These are phyloP conservation scores for Tricholoma sp. DNA, from an alignment of 768 basidiomycete genomes.

Conservation along the genomic window DNA sequence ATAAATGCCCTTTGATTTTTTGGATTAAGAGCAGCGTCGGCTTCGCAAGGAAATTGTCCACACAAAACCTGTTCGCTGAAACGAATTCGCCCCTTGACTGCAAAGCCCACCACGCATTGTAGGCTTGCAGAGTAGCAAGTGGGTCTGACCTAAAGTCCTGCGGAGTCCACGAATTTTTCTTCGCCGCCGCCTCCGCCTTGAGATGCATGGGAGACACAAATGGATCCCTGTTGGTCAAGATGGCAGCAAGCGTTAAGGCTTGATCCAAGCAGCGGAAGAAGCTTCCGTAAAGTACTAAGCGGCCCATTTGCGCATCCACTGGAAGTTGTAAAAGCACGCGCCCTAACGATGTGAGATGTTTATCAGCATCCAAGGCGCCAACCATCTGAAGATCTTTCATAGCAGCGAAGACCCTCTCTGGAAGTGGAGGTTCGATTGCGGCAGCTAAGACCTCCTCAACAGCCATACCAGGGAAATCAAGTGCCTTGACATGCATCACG, in stretches of 20 bases:
- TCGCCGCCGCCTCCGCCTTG: conserved; percentile 61
- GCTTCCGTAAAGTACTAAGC: conserved; percentile 82
- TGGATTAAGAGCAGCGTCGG: conserved; percentile 78
- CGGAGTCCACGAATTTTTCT: conserved; percentile 77
- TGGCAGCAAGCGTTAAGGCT: conserved; percentile 86
- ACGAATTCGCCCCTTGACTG: conserved; percentile 61
- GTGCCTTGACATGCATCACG: conserved; percentile 94
- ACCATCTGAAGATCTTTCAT: conserved; percentile 78
- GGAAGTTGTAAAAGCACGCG: conserved; percentile 85
- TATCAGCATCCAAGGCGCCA: conserved; percentile 74
- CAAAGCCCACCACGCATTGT: conserved; percentile 73
- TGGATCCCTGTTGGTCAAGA: conserved; percentile 85
- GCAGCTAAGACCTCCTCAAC: conserved; percentile 84
- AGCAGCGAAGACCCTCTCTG: conserved; percentile 70
- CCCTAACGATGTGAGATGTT: conserved; percentile 82
- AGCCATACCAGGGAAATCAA: conserved; percentile 80
- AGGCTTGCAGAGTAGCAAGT: conserved; percentile 74
- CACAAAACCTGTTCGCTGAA: conserved; percentile 69
- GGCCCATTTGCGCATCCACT: conserved; percentile 85
- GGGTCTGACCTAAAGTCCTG: conserved; percentile 81
- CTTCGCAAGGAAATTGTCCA: conserved; percentile 84
- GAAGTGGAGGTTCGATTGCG: conserved; percentile 84
- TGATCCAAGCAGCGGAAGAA: conserved; percentile 92
- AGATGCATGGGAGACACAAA: conserved; percentile 80
- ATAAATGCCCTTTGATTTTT: conserved; percentile 72